Percentiles rank a stretch among this genome's conserved stretches.
Conservation (phyloP, 2,329 filamentous ascomycete species). For the Diaporthe sp. region DNA sequence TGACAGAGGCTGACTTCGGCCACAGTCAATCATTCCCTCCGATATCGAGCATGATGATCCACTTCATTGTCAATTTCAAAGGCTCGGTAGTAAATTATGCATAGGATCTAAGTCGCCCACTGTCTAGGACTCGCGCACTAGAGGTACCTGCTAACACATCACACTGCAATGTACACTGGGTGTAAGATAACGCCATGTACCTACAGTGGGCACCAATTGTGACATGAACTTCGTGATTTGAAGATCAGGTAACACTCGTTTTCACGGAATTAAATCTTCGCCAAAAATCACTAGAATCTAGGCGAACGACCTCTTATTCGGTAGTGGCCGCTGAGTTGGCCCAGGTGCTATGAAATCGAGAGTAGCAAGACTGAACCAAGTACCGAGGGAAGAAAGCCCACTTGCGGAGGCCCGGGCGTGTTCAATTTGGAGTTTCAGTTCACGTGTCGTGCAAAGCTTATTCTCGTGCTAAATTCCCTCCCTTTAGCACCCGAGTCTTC, state of each 20-base stretch:
- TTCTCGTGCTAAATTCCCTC: not conserved
- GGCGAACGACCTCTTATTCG: not conserved
- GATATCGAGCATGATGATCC: no score
- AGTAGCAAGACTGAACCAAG: not conserved
- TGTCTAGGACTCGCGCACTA: no score
- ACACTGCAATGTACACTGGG: not conserved
- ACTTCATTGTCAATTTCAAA: no score
- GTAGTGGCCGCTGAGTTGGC: not conserved
- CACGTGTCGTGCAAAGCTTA: conserved; percentile 11
- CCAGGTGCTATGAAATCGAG: not conserved
- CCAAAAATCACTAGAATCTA: not conserved
- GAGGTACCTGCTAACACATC: no score
- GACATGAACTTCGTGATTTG: not conserved
- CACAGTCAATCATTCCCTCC: no score
- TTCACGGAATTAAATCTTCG: not conserved
- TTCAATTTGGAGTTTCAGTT: not conserved
- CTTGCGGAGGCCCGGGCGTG: not conserved
- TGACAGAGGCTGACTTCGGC: no score
- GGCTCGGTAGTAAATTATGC: no score
- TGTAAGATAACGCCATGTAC: not conserved
- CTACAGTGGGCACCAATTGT: not conserved
- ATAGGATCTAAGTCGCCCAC: no score
- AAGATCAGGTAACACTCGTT: not conserved
- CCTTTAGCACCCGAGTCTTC: not conserved
- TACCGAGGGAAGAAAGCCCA: not conserved